Conservation (phyloP, 768 basidiomycete genomes). For the Lentinula sp. region DNA sequence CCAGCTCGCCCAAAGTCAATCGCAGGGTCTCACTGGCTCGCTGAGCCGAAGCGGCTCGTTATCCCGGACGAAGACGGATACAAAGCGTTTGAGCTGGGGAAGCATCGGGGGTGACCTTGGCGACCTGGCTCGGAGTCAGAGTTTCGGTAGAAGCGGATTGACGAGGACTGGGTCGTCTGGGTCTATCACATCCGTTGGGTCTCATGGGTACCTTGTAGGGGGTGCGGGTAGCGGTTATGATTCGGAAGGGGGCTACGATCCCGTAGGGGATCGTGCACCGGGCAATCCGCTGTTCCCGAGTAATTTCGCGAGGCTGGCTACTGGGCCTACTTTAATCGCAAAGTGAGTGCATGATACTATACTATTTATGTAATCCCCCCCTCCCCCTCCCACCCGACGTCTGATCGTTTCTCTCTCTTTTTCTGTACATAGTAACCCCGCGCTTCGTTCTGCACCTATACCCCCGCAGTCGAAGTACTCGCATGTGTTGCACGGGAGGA, state of each 20-base stretch:
- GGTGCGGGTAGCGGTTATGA: conserved; percentile 3
- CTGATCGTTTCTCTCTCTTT: background rate
- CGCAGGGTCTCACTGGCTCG: background rate
- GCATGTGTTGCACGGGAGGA: background rate
- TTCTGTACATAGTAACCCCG: conserved; percentile 14
- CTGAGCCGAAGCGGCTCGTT: background rate
- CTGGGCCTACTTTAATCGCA: conserved; percentile 58
- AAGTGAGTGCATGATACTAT: conserved; percentile 24
- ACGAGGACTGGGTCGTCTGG: conserved; percentile 1
- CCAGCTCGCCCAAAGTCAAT: background rate
- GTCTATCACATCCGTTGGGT: background rate
- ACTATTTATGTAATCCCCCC: no score
- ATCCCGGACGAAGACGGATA: background rate
- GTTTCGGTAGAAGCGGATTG: background rate
- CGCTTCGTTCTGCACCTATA: conserved; percentile 13
- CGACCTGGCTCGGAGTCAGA: background rate
- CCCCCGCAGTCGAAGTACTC: conserved; percentile 14
- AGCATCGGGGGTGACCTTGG: background rate
- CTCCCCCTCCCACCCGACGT: no score
- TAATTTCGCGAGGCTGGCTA: conserved; percentile 64
- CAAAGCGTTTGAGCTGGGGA: conserved; percentile 1
- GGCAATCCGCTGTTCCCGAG: conserved; percentile 80
- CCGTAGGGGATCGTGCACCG: conserved; percentile 57
- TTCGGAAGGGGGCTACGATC: conserved; percentile 34
- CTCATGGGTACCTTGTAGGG: background rate